Percentiles rank a stretch among this genome's conserved stretches.
Conservation (phyloP, 2,329 filamentous ascomycete genomes). For the Penicillium sp. region DNA sequence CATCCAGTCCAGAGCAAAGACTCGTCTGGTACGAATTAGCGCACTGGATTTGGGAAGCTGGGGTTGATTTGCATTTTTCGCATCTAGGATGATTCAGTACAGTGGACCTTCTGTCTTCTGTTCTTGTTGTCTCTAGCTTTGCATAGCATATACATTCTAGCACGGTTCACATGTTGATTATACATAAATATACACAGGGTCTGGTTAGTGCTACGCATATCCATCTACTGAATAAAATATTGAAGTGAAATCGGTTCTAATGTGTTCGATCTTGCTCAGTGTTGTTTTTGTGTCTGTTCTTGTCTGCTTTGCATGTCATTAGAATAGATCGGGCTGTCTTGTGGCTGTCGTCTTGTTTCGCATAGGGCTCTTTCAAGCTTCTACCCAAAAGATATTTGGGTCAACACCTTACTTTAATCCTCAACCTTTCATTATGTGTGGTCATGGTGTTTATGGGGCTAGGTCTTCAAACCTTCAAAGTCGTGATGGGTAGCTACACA, state of each 20-base stretch:
- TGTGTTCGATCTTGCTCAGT: neutral
- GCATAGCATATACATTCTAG: constrained; percentile 16
- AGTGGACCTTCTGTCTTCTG: neutral
- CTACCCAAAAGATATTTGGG: neutral
- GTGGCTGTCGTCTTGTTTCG: neutral
- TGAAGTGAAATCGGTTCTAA: neutral
- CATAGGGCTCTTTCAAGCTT: neutral
- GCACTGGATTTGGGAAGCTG: neutral
- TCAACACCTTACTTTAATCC: no score
- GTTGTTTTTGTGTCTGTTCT: neutral
- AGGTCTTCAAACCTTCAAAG: neutral
- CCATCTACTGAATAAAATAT: neutral
- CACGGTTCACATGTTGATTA: constrained; percentile 4
- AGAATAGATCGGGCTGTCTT: neutral
- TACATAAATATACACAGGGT: neutral
- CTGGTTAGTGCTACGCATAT: neutral
- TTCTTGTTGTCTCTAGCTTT: neutral
- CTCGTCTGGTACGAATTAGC: constrained; percentile 7
- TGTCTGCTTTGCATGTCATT: neutral
- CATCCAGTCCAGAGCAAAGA: constrained; percentile 3
- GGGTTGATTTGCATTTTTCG: neutral
- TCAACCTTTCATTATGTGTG: neutral
- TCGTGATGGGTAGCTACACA: neutral
- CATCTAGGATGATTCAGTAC: neutral
- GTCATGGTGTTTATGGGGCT: neutral